phyloP scores from a whole-genome alignment of 108 stramenopile species.

The Cafeteria roenbergensis region DNA sequence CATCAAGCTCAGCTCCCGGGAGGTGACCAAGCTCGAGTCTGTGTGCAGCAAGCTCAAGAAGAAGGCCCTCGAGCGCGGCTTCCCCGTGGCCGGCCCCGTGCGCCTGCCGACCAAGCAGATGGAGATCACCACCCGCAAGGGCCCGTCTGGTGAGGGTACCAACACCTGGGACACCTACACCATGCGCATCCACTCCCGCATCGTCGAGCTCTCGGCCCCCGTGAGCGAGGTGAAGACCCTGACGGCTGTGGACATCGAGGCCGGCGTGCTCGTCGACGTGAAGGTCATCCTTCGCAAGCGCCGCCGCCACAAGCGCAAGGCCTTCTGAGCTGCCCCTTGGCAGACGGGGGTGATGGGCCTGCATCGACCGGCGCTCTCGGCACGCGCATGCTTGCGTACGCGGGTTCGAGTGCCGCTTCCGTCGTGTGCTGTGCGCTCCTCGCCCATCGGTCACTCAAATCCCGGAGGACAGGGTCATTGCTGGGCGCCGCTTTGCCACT shows the following conservation, averaged over 20 bases:
- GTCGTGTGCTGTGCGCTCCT: too few relatives aligned
- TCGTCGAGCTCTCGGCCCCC: slow-evolving; percentile 90
- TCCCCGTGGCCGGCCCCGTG: slow-evolving; percentile 84
- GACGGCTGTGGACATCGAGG: slow-evolving; percentile 92
- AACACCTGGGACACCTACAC: slow-evolving; percentile 98
- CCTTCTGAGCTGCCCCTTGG: too few relatives aligned
- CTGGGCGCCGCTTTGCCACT: too few relatives aligned
- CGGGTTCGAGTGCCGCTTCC: too few relatives aligned
- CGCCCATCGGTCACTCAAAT: too few relatives aligned
- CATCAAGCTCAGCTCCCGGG: slow-evolving; percentile 94
- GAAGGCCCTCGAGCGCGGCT: slow-evolving; percentile 75
- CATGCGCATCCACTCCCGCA: slow-evolving; percentile 99
- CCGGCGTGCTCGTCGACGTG: slow-evolving; percentile 95
- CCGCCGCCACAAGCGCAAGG: too few relatives aligned
- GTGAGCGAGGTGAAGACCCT: slow-evolving; percentile 94
- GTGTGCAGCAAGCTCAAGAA: slow-evolving; percentile 93
- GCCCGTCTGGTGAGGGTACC: slow-evolving; percentile 97
- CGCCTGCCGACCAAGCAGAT: slow-evolving; percentile 96
- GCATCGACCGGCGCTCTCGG: too few relatives aligned
- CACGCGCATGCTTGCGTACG: too few relatives aligned
- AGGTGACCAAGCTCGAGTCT: slow-evolving; percentile 94
- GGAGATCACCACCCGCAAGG: slow-evolving; percentile 92
- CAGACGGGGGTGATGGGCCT: too few relatives aligned
- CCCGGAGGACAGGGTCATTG: too few relatives aligned
- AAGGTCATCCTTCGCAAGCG: too few relatives aligned